Percentiles rank a stretch among this genome's conserved stretches.
These are phyloP conservation scores for Hortaea sp. DNA, from an alignment of 2,329 filamentous ascomycete species.

Conservation along the genomic window DNA sequence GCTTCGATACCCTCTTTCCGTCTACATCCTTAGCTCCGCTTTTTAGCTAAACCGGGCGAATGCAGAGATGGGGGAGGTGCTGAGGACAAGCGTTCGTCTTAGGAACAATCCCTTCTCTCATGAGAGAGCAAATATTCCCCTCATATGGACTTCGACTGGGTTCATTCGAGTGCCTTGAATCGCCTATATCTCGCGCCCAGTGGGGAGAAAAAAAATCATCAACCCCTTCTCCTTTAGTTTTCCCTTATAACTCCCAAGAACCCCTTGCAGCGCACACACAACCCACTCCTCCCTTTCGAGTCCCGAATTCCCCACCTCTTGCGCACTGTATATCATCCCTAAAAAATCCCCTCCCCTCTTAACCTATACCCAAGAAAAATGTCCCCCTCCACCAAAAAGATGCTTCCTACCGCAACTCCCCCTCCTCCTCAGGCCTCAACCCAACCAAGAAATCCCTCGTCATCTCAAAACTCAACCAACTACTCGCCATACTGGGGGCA, in stretches of 20 bases:
- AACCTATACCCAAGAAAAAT: not conserved
- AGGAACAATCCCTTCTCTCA: too few relatives aligned
- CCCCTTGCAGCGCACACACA: not conserved
- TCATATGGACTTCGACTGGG: too few relatives aligned
- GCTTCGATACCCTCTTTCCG: too few relatives aligned
- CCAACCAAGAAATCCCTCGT: conserved; percentile 75
- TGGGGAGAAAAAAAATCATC: too few relatives aligned
- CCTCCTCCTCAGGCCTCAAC: conserved; percentile 7
- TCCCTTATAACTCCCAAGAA: not conserved
- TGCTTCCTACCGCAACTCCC: not conserved
- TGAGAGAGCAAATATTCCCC: too few relatives aligned
- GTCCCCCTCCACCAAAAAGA: not conserved
- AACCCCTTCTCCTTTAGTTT: not conserved
- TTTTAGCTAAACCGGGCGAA: too few relatives aligned
- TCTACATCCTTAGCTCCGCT: too few relatives aligned
- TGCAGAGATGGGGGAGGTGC: too few relatives aligned
- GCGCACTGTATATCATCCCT: not conserved
- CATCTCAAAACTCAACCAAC: conserved; percentile 94
- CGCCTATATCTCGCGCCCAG: too few relatives aligned
- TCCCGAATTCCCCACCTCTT: not conserved
- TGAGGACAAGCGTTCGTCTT: too few relatives aligned
- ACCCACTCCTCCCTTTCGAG: not conserved
- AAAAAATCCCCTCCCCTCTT: not conserved
- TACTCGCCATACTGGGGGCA: conserved; percentile 95
- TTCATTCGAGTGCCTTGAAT: too few relatives aligned